Conservation (phyloP, 495 filamentous ascomycete species). For the Aspergillus heteromorphus region DNA sequence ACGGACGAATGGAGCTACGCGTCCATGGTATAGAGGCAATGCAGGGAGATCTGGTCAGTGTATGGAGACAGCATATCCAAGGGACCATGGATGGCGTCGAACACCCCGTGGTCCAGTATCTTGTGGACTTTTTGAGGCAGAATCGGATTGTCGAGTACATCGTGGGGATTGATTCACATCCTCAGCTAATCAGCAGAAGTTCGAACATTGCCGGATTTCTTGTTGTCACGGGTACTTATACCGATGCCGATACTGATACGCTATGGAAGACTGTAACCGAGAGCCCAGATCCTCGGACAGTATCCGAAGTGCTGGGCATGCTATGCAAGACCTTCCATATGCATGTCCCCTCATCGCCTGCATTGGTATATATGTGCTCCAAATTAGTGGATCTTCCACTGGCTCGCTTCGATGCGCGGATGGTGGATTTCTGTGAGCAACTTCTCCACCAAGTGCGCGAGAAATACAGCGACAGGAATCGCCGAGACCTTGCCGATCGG, state of each 20-base stretch:
- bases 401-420: slow-evolving; percentile 48
- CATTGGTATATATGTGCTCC: slow-evolving; percentile 63
- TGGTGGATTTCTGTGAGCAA: slow-evolving; percentile 42
- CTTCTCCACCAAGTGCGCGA: slow-evolving; percentile 35
- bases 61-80: slow-evolving; percentile 54
- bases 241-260: slow-evolving; percentile 63
- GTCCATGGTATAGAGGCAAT: slow-evolving; percentile 67
- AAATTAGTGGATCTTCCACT: slow-evolving; percentile 70
- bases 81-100: slow-evolving; percentile 24
- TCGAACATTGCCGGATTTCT: slow-evolving; percentile 84
- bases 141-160: slow-evolving; percentile 76
- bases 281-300: slow-evolving; percentile 79
- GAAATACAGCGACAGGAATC: slow-evolving; percentile 20
- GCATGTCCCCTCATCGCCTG: slow-evolving; percentile 39
- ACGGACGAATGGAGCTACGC: slow-evolving; percentile 84
- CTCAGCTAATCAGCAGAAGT: slow-evolving; percentile 76
- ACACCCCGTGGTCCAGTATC: slow-evolving; percentile 55
- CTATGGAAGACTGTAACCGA: slow-evolving; percentile 81
- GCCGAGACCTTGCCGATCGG: slow-evolving; percentile 12
- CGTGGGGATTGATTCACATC: slow-evolving; percentile 85
- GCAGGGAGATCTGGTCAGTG: slow-evolving; percentile 61
- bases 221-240: slow-evolving; percentile 73
- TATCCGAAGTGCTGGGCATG: slow-evolving; percentile 74
- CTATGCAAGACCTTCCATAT: slow-evolving; percentile 59
- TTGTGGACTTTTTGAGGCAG: slow-evolving; percentile 58